Percentiles rank a stretch among this genome's conserved stretches.
phyloP scores from a whole-genome alignment of 169 alveolate genomes.

The Eimeria maxima region DNA sequence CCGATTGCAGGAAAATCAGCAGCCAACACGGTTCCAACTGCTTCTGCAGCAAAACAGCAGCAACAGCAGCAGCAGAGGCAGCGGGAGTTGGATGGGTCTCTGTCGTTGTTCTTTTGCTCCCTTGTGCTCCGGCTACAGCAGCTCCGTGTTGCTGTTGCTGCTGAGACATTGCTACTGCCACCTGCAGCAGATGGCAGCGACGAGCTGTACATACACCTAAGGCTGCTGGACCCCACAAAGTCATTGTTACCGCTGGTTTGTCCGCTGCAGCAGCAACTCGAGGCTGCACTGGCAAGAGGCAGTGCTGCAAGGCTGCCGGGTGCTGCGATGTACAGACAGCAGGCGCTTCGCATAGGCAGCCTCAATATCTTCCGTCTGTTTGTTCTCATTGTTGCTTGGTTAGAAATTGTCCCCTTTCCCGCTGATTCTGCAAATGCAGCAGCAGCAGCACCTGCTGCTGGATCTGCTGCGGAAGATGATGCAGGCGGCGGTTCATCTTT shows the following conservation, averaged over 20 bases:
- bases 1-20: not conserved
- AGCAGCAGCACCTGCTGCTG: slow-evolving; percentile 27
- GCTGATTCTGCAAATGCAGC: not conserved
- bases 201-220: slow-evolving; percentile 40
- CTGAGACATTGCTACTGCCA: slow-evolving; percentile 40
- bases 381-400: slow-evolving; percentile 40
- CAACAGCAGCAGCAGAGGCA: not conserved
- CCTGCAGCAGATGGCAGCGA: slow-evolving; percentile 45
- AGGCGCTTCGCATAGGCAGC: slow-evolving; percentile 40
- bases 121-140: no score
- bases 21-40: not conserved
- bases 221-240: slow-evolving; percentile 52
- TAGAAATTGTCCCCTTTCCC: not conserved
- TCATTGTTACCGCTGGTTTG: not conserved
- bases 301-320: slow-evolving; percentile 2
- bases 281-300: not conserved
- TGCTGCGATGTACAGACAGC: slow-evolving; percentile 34
- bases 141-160: slow-evolving; percentile 50
- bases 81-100: no score
- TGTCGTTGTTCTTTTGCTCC: no score
- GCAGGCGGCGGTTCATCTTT: not conserved
- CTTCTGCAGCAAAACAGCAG: not conserved
- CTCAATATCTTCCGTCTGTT: slow-evolving; percentile 40
- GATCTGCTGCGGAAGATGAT: not conserved
- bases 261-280: slow-evolving; percentile 35